Evolutionary conservation across 2,329 filamentous ascomycete genomes (phyloP).

Genomic region (Epichloe glyceriae): DNA sequence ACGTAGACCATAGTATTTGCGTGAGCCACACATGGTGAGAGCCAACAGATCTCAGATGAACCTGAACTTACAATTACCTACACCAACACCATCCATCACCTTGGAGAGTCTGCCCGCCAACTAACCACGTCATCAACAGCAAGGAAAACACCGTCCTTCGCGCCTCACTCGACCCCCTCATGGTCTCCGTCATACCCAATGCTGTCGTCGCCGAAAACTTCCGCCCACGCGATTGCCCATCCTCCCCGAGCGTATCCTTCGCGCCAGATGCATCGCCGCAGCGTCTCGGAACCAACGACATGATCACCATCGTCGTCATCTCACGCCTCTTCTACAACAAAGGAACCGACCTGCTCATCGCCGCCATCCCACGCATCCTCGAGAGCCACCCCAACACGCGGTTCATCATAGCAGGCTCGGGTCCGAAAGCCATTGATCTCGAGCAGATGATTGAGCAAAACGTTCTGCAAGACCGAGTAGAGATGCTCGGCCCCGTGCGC

Average conservation of each 20-base stretch:
- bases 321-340: constrained; percentile 98
- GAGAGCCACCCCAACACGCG: constrained; percentile 83
- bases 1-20: constrained; percentile 96
- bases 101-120: background rate
- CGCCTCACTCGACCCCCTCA: constrained; percentile 85
- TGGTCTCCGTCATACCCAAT: constrained; percentile 97
- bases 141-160: constrained; percentile 96
- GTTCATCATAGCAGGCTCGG: constrained; percentile 92
- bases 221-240: constrained; percentile 43
- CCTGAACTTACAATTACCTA: too few species aligned
- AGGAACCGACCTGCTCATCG: constrained; percentile 91
- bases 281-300: constrained; percentile 67
- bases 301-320: constrained; percentile 92
- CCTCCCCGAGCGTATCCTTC: constrained; percentile 22
- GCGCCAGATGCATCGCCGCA: constrained; percentile 42
- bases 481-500: constrained; percentile 80
- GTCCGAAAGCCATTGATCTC: constrained; percentile 91
- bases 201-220: constrained; percentile 97
- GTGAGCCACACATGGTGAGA: constrained; percentile 91
- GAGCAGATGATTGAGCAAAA: constrained; percentile 98
- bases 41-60: background rate
- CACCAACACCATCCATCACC: background rate
- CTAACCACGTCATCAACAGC: constrained; percentile 30
- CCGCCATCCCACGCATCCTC: constrained; percentile 84
- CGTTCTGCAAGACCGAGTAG: constrained; percentile 83